Conservation (phyloP, 257 asterid species). For the Penstemon barbatus region DNA sequence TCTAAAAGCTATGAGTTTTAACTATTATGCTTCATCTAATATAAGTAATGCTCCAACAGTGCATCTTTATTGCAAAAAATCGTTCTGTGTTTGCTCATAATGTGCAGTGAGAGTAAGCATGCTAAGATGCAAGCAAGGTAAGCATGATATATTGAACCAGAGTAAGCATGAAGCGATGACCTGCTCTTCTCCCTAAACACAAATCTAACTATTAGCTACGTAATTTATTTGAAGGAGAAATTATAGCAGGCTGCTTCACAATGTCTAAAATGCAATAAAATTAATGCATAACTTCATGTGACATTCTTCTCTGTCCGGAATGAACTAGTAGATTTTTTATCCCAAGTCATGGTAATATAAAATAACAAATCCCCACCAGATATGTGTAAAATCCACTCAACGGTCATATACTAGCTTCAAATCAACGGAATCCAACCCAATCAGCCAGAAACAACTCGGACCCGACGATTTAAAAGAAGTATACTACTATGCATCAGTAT, state of each 20-base stretch:
- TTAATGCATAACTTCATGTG: too few species aligned
- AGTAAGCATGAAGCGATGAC: too few species aligned
- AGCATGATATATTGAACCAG: too few species aligned
- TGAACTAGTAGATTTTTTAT: too few species aligned
- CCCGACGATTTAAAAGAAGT: too few species aligned
- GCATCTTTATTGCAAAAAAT: constrained; percentile 9
- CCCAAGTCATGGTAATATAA: background rate
- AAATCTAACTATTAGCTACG: too few species aligned
- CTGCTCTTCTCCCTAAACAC: too few species aligned
- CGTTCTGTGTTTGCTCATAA: background rate
- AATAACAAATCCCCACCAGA: background rate
- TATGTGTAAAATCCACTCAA: constrained; percentile 2
- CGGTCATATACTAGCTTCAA: background rate
- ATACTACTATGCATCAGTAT: too few species aligned
- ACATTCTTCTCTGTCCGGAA: too few species aligned
- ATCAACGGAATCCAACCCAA: constrained; percentile 16
- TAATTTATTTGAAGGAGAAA: too few species aligned
- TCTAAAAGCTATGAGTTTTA: background rate
- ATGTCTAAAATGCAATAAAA: too few species aligned
- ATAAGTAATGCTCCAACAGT: background rate
- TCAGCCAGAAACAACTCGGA: constrained; percentile 7
- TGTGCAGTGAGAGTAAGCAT: background rate
- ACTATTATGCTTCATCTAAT: background rate
- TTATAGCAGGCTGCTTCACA: too few species aligned
- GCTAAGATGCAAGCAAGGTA: background rate